Conservation (phyloP, 306 rosid species). For the Astragalus membranaceus region DNA sequence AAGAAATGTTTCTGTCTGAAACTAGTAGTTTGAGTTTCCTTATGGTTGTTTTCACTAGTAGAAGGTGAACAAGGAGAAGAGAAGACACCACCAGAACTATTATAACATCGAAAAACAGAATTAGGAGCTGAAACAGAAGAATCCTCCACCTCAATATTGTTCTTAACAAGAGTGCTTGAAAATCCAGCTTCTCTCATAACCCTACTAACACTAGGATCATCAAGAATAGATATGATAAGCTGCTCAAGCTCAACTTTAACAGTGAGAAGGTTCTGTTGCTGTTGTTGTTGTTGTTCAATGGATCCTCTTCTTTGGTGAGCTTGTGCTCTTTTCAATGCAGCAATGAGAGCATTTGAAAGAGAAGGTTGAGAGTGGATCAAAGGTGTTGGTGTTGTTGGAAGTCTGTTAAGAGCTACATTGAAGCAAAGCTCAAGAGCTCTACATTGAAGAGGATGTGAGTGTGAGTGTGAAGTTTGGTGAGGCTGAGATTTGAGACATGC, state of each 20-base stretch:
- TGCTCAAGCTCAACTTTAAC: constrained; percentile 84
- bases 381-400: constrained; percentile 63
- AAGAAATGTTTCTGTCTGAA: constrained; percentile 52
- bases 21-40: background rate
- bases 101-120: constrained; percentile 47
- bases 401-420: constrained; percentile 92
- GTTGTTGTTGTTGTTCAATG: constrained; percentile 69
- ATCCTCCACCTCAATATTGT: constrained; percentile 70
- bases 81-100: constrained; percentile 56
- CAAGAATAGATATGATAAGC: constrained; percentile 83
- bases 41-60: constrained; percentile 28
- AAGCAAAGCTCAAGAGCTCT: constrained; percentile 96
- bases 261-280: constrained; percentile 50
- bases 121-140: constrained; percentile 31
- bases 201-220: constrained; percentile 93
- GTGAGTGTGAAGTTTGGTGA: background rate
- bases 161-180: constrained; percentile 77
- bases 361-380: constrained; percentile 67
- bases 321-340: constrained; percentile 88
- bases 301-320: constrained; percentile 95
- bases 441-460: constrained; percentile 44
- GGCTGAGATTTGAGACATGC: constrained; percentile 71
- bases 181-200: constrained; percentile 98
- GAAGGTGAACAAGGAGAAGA: constrained; percentile 89
- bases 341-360: constrained; percentile 90